Evolutionary conservation across 2,329 filamentous ascomycete genomes (phyloP).

Genomic region (Emergomyces africanus): DNA sequence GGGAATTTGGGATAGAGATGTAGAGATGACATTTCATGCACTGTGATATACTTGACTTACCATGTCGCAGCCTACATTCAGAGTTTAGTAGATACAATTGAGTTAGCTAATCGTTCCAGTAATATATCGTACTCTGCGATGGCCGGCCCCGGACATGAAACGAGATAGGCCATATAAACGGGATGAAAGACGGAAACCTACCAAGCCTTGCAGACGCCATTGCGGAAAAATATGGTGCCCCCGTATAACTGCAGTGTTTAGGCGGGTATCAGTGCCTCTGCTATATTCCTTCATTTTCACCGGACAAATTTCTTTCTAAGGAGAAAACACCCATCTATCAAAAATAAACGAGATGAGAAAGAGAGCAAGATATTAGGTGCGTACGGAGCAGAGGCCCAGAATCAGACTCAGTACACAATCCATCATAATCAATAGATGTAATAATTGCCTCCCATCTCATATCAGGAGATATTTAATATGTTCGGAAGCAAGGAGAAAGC

Average conservation of each 20-base stretch:
- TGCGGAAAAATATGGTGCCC: conserved; percentile 93
- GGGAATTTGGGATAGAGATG: not conserved
- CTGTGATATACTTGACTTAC: conserved; percentile 34
- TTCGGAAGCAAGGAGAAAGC: not conserved
- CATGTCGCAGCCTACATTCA: conserved; percentile 57
- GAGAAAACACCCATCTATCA: not conserved
- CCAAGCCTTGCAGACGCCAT: conserved; percentile 90
- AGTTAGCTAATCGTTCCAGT: not conserved
- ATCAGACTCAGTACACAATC: not conserved
- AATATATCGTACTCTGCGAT: not conserved
- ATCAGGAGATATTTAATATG: not conserved
- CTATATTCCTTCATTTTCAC: not conserved
- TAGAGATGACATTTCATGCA: not conserved
- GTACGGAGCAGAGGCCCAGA: not conserved
- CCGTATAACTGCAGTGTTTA: conserved; percentile 54
- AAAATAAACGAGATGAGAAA: not conserved
- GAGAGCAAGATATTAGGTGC: not conserved
- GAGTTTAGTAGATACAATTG: not conserved
- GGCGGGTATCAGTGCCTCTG: not conserved
- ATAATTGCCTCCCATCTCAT: not conserved
- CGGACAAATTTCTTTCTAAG: not conserved
- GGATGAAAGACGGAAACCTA: conserved; percentile 12
- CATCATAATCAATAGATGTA: not conserved
- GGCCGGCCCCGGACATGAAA: not conserved
- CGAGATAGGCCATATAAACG: too few species aligned